Evolutionary conservation across 768 basidiomycete species (phyloP).

Genomic region (Naganishia kalamii): DNA sequence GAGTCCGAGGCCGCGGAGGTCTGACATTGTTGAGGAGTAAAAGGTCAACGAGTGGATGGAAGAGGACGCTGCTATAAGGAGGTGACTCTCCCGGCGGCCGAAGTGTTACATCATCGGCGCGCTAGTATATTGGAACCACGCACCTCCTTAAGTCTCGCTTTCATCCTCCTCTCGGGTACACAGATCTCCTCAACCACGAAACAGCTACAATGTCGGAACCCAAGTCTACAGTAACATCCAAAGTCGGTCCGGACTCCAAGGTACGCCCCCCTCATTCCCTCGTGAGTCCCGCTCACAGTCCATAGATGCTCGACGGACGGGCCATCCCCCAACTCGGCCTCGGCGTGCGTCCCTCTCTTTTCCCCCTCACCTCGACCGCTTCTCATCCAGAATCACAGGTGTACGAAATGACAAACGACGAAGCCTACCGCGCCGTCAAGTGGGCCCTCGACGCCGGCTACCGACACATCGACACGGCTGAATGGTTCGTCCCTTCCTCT

Average conservation of each 20-base stretch:
- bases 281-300: background rate
- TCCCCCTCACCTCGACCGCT: background rate
- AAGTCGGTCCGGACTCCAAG: conserved; percentile 1
- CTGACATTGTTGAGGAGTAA: too few species aligned
- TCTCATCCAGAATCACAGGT: conserved; percentile 48
- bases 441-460: conserved; percentile 66
- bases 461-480: conserved; percentile 55
- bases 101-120: too few species aligned
- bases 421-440: conserved; percentile 56
- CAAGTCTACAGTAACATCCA: background rate
- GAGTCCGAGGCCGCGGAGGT: background rate
- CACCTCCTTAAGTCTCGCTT: background rate
- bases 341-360: conserved; percentile 45
- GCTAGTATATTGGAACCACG: too few species aligned
- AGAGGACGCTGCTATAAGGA: too few species aligned
- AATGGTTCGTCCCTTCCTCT: conserved; percentile 41
- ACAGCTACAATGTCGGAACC: background rate
- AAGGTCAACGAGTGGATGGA: background rate
- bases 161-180: background rate
- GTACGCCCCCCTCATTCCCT: background rate
- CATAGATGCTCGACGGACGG: conserved; percentile 54
- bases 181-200: background rate
- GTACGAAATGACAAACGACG: conserved; percentile 59
- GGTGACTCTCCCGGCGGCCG: too few species aligned
- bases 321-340: conserved; percentile 60